Base-by-base conservation (phyloP, 2,329 filamentous ascomycete genomes). In the Capronia americana region DNA sequence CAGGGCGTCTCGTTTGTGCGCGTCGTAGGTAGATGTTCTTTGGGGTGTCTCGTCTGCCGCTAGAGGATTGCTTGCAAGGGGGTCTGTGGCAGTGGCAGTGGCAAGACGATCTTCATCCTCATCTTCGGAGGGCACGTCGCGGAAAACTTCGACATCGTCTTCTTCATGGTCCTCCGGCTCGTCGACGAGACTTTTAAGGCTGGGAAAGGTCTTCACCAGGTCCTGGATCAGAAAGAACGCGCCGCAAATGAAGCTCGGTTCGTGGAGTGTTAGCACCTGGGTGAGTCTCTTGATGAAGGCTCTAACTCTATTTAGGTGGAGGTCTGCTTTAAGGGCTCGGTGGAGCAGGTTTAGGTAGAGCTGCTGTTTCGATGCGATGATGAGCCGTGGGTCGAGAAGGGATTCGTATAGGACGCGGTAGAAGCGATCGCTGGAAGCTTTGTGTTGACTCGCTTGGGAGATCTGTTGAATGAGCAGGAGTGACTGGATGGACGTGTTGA, bases 401-500 rank as follows among this genome's bases (percentile, higher is more conserved):
- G 93, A 97, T 79, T 99, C 95, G 78, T 99, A 99, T 2, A 99
- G 83, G 10, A 93, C 97, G 58, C 93, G 87, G 81, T 98, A 99
- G 81, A 97, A 99, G 67, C 95, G 87, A 74, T 99, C 95, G 12
- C 90, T 89, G 4, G 90, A 90, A 61, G 94, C 84, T 73, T 93
- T 90, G 76, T 95, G 92, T 30, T 61, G 58, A 14, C 34, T 48
- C 2, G 89, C 87, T 1, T 88, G 84, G 0, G 93, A 92, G 30
- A 99, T 86, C 77, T 98, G 95, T 77, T 98, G 95, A 71, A 99
- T 96, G 56, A 99, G 83, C 81, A 97, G 90, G 70, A 99, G 86
- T 38, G 95, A 94, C 79, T 99, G 95, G 44, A 99, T 92, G 76
- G 93, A 95, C 0, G 95, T 99, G 80, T 98, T 99, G 85, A 99